Conservation (phyloP, 148 eudicot species). For the Diospyros kaki region DNA sequence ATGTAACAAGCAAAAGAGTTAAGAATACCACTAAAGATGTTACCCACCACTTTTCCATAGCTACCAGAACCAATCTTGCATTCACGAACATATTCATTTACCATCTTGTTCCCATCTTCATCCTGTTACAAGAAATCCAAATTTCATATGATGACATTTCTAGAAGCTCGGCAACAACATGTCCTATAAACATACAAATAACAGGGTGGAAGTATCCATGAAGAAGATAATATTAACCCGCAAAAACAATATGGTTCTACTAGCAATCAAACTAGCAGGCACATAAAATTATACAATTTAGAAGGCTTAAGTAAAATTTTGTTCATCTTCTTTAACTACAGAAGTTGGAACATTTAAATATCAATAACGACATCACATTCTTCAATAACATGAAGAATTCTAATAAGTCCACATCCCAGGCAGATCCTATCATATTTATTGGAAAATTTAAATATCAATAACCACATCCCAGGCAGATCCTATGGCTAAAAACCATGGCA, state of each 20-base stretch:
- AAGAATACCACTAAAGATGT: not conserved
- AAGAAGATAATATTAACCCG: not conserved
- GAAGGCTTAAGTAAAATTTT: not conserved
- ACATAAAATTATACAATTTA: not conserved
- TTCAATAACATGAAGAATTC: too few species aligned
- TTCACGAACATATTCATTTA: conserved; percentile 80
- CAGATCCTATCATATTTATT: too few species aligned
- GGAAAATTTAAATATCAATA: too few species aligned
- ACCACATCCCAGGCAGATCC: too few species aligned
- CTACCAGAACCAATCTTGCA: conserved; percentile 88
- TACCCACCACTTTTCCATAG: conserved; percentile 91
- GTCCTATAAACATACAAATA: not conserved
- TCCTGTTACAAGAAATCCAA: conserved; percentile 37
- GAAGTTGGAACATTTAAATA: not conserved
- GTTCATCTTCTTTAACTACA: not conserved
- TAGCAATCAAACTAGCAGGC: not conserved
- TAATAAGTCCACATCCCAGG: too few species aligned
- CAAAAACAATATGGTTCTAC: not conserved
- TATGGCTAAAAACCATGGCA: too few species aligned
- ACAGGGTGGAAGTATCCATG: not conserved
- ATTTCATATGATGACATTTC: not conserved
- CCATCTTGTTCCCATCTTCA: conserved; percentile 74
- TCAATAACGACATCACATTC: not conserved
- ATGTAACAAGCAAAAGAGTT: conserved; percentile 3
- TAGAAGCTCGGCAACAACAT: not conserved